A percentile compares a stretch with the other conserved stretches of the same genome.
phyloP scores from a whole-genome alignment of 139 green algal species.

The Yamagishiella unicocca region DNA sequence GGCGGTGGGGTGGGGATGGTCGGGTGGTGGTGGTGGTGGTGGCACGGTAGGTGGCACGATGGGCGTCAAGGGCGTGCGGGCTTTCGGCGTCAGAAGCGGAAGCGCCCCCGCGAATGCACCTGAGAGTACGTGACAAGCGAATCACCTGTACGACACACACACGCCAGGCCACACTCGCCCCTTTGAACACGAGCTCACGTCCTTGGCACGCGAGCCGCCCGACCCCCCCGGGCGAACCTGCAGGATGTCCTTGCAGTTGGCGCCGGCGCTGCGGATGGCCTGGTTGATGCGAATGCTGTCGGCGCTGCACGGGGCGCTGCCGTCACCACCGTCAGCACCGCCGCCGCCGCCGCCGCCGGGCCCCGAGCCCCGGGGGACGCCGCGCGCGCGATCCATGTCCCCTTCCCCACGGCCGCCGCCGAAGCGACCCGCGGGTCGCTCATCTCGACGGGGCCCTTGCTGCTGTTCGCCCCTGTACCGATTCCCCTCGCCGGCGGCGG shows the following conservation, averaged over 20 bases:
- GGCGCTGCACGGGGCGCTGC: neutral
- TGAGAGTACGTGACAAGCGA: no score
- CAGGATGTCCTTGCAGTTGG: neutral
- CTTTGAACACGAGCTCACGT: no score
- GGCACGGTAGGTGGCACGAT: no score
- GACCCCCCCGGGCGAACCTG: no score
- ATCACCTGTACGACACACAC: no score
- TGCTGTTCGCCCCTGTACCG: neutral
- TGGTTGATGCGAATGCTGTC: conserved; percentile 6
- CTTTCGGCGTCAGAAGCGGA: no score
- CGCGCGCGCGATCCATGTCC: neutral
- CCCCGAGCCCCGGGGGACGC: neutral
- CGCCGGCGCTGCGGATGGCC: neutral
- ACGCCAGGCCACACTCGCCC: no score
- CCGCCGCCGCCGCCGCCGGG: neutral
- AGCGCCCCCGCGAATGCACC: no score
- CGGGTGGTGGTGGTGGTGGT: no score
- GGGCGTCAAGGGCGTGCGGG: no score
- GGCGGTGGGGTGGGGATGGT: no score
- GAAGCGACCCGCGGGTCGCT: neutral
- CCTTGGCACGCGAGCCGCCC: no score
- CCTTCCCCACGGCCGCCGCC: neutral
- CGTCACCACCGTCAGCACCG: neutral
- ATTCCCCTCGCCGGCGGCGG: neutral
- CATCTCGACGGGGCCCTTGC: neutral